phyloP scores from a whole-genome alignment of 2,329 filamentous ascomycete species.

The Neofusicoccum kwambonambiense region DNA sequence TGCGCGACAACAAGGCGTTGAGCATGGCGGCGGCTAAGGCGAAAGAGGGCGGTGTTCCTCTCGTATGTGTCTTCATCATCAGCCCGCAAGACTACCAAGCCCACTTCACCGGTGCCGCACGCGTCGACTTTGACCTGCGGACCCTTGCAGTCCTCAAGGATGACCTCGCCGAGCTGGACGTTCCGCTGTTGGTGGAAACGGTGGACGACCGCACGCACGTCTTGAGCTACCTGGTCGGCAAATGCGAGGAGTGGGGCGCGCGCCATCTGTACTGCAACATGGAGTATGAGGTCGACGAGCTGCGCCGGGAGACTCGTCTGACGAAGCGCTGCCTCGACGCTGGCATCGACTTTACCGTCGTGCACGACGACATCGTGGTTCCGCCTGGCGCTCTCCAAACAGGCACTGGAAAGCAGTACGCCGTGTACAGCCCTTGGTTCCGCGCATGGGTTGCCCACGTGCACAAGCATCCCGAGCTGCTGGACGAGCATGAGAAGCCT shows the following conservation, averaged over 20 bases:
- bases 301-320: slow-evolving; percentile 71
- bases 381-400: slow-evolving; percentile 67
- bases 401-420: slow-evolving; percentile 73
- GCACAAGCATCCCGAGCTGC: slow-evolving; percentile 65
- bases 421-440: slow-evolving; percentile 83
- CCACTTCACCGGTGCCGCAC: slow-evolving; percentile 68
- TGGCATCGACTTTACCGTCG: slow-evolving; percentile 66
- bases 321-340: slow-evolving; percentile 60
- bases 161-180: slow-evolving; percentile 68
- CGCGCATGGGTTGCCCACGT: slow-evolving; percentile 72
- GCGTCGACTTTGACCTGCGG: slow-evolving; percentile 79
- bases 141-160: slow-evolving; percentile 63
- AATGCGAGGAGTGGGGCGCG: slow-evolving; percentile 70
- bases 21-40: slow-evolving; percentile 66
- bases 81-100: slow-evolving; percentile 84
- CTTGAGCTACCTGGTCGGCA: slow-evolving; percentile 59
- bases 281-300: slow-evolving; percentile 89
- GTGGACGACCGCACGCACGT: slow-evolving; percentile 65
- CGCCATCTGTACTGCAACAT: slow-evolving; percentile 78
- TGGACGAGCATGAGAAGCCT: slow-evolving; percentile 62
- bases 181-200: slow-evolving; percentile 75
- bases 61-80: slow-evolving; percentile 75
- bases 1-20: slow-evolving; percentile 70
- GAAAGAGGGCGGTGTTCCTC: slow-evolving; percentile 64
- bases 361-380: slow-evolving; percentile 82